Base-by-base conservation (phyloP, 2,329 filamentous ascomycete genomes). In the Beauveria rudraprayagi region DNA sequence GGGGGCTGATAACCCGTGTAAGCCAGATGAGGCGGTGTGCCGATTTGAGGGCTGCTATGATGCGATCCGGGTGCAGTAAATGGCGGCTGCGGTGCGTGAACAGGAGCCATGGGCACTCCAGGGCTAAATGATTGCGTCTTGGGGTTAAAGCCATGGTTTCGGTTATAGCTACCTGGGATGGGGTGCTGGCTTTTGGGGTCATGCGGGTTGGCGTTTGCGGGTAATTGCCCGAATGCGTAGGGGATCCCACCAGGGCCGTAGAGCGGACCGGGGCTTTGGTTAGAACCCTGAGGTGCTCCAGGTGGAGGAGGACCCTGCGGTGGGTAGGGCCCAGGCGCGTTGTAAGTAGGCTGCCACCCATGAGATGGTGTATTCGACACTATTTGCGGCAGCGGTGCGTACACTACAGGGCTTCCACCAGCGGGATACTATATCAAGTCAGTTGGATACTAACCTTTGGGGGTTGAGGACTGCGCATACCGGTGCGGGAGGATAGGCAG, bases 81-180 rank as follows among this genome's bases (percentile, higher is more conserved):
- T 1, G 77, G 76, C 17, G 76, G 77, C 63, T 78, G 75, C 6
- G 79, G 76, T 37, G 76, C 75, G 46, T 78, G 80, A 65, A 79
- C 76, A 3, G 79, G 76, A 34, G 76, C 73, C 71, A 82, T 78
- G 28, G 78, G 76, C 63, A 83, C 70, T 19, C 75, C 73, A 52
- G 93, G 93, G 26, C 96, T 84, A 73, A 97, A 97, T 0, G 92
- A 90, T 70, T 96, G 90, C 17, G 90, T 97, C 76, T 96, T 92
- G 1, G 92, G 93, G 70, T 97, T 97, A 77, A 97, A 97, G 14
- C 89, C 85, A 67, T 91, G 90, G 56, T 75, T 76, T 62, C 92
- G 83, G 70, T 89, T 91, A 66, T 84, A 95, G 74, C 88, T 94
- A 41, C 91, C 91, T 16, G 91, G 90, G 61, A 95, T 86, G 6